These are phyloP conservation scores for Nannochloropsis salina DNA, from an alignment of 108 stramenopile genomes.

Conservation along the genomic window DNA sequence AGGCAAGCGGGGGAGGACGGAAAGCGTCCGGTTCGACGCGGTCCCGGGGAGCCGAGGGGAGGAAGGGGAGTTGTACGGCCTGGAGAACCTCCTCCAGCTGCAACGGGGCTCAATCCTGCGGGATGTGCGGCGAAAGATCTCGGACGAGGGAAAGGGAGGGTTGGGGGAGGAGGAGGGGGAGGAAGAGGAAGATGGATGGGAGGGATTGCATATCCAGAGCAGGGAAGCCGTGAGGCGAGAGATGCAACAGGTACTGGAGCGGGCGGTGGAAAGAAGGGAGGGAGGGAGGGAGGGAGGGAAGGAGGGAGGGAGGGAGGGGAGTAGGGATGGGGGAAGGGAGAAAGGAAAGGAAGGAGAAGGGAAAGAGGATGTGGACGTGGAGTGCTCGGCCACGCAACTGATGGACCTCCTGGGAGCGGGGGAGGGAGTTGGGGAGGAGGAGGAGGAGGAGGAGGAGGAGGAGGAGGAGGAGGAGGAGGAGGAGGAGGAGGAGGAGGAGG, in stretches of 20 bases:
- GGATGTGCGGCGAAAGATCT: background rate
- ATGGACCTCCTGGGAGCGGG: too few relatives aligned
- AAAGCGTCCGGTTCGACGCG: slow-evolving; percentile 37
- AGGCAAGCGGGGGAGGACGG: background rate
- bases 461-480: too few relatives aligned
- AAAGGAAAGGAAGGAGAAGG: slow-evolving; percentile 14
- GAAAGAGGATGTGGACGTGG: too few relatives aligned
- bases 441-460: too few relatives aligned
- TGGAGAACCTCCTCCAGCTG: slow-evolving; percentile 40
- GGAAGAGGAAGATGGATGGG: background rate
- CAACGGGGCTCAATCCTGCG: background rate
- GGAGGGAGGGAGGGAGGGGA: background rate
- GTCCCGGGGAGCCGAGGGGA: slow-evolving; percentile 36
- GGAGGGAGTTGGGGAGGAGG: too few relatives aligned
- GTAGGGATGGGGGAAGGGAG: background rate
- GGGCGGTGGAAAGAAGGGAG: too few relatives aligned
- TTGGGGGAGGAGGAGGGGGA: background rate
- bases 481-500: too few relatives aligned
- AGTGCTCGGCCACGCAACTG: too few relatives aligned
- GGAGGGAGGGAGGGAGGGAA: too few relatives aligned
- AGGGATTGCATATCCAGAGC: background rate
- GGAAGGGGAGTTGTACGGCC: slow-evolving; percentile 41
- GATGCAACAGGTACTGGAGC: background rate
- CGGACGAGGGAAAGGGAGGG: background rate
- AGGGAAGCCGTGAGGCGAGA: background rate